Conservation (phyloP, 371 early-diverging fungal species). For the Zychaea mexicana region DNA sequence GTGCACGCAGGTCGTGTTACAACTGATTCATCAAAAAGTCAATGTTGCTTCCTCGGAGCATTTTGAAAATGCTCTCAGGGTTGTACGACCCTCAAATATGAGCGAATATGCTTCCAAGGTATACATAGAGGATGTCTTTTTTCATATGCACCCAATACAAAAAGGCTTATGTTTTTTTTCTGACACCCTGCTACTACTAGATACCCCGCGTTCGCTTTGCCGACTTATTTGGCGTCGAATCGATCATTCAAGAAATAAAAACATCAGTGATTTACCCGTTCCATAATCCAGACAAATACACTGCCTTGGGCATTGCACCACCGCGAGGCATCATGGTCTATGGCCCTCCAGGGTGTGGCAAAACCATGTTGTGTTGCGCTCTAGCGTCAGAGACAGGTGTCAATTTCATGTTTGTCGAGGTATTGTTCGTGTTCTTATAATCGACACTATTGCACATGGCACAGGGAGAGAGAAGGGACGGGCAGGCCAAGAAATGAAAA, state of each 20-base stretch:
- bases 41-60: constrained; percentile 16
- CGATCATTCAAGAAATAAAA: constrained; percentile 62
- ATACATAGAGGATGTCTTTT: neutral
- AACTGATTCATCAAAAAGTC: constrained; percentile 30
- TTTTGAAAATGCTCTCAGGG: constrained; percentile 48
- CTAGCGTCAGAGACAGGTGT: constrained; percentile 84
- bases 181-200: constrained; percentile 19
- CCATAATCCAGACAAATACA: constrained; percentile 83
- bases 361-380: constrained; percentile 97
- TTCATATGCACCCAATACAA: neutral
- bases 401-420: constrained; percentile 78
- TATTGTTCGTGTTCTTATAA: constrained; percentile 19
- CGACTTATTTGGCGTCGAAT: constrained; percentile 70
- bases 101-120: constrained; percentile 58
- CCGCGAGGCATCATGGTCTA: constrained; percentile 97
- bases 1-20: constrained; percentile 56
- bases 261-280: constrained; percentile 79
- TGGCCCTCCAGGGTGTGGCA: constrained; percentile 99
- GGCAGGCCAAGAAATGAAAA: neutral
- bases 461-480: too few species aligned
- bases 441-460: too few species aligned
- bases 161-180: neutral
- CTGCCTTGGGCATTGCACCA: constrained; percentile 87
- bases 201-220: constrained; percentile 62
- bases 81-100: constrained; percentile 63